Conservation (phyloP, 2,329 filamentous ascomycete genomes). For the Lachnellula subtilissima region DNA sequence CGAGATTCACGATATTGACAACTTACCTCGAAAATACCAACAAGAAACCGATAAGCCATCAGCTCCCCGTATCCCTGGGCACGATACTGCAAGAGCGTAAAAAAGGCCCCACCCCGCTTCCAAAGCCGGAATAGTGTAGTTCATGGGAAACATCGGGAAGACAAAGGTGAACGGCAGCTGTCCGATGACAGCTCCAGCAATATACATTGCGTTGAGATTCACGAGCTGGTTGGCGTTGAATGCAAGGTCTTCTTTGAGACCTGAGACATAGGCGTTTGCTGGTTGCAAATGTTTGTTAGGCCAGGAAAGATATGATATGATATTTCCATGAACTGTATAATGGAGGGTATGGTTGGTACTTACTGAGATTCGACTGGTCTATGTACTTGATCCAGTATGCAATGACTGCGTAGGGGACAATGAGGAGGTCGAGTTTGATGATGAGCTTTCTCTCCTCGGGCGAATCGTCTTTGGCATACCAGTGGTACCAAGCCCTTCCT, state of each 20-base stretch:
- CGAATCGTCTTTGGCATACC: constrained; percentile 46
- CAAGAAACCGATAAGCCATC: constrained; percentile 49
- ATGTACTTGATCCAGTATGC: constrained; percentile 44
- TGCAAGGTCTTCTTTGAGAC: constrained; percentile 37
- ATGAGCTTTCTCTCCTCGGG: constrained; percentile 47
- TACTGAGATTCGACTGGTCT: constrained; percentile 24
- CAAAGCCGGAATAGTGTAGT: constrained; percentile 24
- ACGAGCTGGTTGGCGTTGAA: constrained; percentile 49
- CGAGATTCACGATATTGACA: not conserved
- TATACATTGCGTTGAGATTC: constrained; percentile 24
- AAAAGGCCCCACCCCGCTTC: constrained; percentile 27
- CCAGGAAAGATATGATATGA: not conserved
- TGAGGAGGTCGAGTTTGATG: constrained; percentile 49
- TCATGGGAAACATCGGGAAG: constrained; percentile 27
- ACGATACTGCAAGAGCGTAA: constrained; percentile 26
- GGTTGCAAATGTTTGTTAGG: constrained; percentile 14
- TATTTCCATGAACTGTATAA: not conserved
- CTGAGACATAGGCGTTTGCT: constrained; percentile 30
- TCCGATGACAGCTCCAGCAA: constrained; percentile 23
- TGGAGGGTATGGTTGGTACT: not conserved
- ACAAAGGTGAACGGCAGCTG: constrained; percentile 26
- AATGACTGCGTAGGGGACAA: constrained; percentile 52
- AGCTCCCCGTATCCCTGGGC: constrained; percentile 45
- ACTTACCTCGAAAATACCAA: constrained; percentile 47
- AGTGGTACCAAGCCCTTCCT: constrained; percentile 32